These are phyloP conservation scores for Ballota nigra DNA, from an alignment of 257 asterid genomes.

Conservation along the genomic window DNA sequence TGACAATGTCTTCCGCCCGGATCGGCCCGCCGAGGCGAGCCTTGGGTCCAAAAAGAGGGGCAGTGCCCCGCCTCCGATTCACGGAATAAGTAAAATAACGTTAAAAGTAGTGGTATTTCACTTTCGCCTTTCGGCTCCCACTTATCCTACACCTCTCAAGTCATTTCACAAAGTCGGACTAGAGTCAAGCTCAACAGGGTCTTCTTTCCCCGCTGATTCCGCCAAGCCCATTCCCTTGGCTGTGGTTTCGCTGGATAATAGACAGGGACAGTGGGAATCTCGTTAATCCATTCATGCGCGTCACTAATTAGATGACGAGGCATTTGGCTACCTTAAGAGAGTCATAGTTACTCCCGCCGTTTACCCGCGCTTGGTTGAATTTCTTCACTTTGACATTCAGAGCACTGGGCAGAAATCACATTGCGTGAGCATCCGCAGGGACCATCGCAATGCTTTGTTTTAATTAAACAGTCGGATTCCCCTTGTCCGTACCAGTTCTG, in stretches of 20 bases:
- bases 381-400: no score
- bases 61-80: constrained; percentile 67
- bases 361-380: no score
- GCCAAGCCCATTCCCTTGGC: not conserved
- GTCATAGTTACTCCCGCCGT: not conserved
- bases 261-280: constrained; percentile 21
- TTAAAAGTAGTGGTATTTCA: constrained; percentile 46
- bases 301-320: constrained; percentile 71
- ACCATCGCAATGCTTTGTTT: no score
- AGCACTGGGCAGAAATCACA: no score
- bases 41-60: constrained; percentile 71
- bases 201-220: constrained; percentile 1
- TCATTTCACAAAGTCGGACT: constrained; percentile 35
- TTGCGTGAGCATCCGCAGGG: no score
- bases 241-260: no score
- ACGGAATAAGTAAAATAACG: constrained; percentile 84
- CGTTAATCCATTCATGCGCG: constrained; percentile 56
- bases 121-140: not conserved
- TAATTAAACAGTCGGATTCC: no score
- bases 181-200: constrained; percentile 54
- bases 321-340: constrained; percentile 48
- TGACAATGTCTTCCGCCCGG: constrained; percentile 59
- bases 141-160: constrained; percentile 11
- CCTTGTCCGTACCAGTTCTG: no score
- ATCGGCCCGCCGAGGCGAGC: constrained; percentile 50